Percentiles rank a stretch among this genome's conserved stretches.
Evolutionary conservation across 164 flowering plant species (phyloP).

Genomic region (Nelumbo lutea): DNA sequence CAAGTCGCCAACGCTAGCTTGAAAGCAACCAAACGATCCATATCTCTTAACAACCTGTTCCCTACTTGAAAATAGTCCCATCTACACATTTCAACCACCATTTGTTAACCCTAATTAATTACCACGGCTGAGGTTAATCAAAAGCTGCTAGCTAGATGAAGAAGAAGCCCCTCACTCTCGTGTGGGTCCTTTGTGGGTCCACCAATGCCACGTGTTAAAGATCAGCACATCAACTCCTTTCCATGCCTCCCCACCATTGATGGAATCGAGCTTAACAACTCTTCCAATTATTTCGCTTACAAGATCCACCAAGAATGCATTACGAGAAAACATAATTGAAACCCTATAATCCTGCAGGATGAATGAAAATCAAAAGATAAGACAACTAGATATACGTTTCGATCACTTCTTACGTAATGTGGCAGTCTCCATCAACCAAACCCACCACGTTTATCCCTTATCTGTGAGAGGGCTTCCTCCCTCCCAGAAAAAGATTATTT

Average conservation of each 20-base stretch:
- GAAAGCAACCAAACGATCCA: slow-evolving; percentile 12
- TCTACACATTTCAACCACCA: slow-evolving; percentile 13
- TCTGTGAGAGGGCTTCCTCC: too few relatives aligned
- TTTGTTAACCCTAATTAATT: background rate
- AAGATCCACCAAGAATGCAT: background rate
- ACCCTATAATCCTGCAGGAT: slow-evolving; percentile 1
- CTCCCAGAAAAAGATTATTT: too few relatives aligned
- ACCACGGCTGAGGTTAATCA: background rate
- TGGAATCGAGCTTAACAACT: background rate
- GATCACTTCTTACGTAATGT: too few relatives aligned
- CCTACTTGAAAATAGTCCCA: slow-evolving; percentile 21
- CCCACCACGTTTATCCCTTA: too few relatives aligned
- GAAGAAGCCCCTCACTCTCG: background rate
- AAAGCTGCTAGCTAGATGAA: background rate
- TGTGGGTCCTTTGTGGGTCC: background rate
- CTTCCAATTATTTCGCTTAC: background rate
- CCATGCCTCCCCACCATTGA: background rate
- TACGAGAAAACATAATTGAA: background rate
- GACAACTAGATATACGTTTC: too few relatives aligned
- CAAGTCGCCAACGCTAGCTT: slow-evolving; percentile 8
- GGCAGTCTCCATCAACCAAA: too few relatives aligned
- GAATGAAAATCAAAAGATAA: too few relatives aligned
- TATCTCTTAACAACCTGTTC: slow-evolving; percentile 2
- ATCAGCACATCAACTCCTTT: background rate
- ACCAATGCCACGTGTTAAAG: background rate